Conservation (phyloP, 306 rosid species). For the Citrullus mucosospermus region DNA sequence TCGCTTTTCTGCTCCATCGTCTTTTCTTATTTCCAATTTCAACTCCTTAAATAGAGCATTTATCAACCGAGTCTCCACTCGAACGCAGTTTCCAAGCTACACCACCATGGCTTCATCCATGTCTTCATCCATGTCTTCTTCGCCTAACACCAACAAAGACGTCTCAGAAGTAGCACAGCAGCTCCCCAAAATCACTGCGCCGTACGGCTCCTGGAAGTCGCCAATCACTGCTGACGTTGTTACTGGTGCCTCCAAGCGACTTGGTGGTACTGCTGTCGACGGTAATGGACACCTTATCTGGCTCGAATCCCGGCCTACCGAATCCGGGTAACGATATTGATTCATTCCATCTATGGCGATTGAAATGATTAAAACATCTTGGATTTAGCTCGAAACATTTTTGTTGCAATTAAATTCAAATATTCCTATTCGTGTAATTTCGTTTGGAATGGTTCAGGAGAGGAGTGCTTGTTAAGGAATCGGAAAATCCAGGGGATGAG, state of each 20-base stretch:
- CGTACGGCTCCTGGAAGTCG: conserved; percentile 91
- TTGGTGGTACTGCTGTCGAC: conserved; percentile 71
- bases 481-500: conserved; percentile 41
- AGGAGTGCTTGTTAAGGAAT: conserved; percentile 67
- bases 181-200: conserved; percentile 31
- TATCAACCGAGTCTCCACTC: neutral
- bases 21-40: neutral
- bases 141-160: neutral
- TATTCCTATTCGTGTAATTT: neutral
- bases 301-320: conserved; percentile 83
- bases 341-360: too few relatives aligned
- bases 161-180: conserved; percentile 4
- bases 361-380: neutral
- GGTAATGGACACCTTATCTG: conserved; percentile 59
- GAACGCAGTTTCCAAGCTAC: conserved; percentile 2
- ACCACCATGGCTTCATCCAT: conserved; percentile 29
- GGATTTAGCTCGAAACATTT: neutral
- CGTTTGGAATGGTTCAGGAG: conserved; percentile 31
- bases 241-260: conserved; percentile 67
- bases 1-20: conserved; percentile 11
- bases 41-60: conserved; percentile 4
- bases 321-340: conserved; percentile 41
- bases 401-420: neutral
- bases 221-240: conserved; percentile 80
- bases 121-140: conserved; percentile 19